Evolutionary conservation across 2,329 filamentous ascomycete genomes (phyloP).

Genomic region (Hypoxylon sp.): DNA sequence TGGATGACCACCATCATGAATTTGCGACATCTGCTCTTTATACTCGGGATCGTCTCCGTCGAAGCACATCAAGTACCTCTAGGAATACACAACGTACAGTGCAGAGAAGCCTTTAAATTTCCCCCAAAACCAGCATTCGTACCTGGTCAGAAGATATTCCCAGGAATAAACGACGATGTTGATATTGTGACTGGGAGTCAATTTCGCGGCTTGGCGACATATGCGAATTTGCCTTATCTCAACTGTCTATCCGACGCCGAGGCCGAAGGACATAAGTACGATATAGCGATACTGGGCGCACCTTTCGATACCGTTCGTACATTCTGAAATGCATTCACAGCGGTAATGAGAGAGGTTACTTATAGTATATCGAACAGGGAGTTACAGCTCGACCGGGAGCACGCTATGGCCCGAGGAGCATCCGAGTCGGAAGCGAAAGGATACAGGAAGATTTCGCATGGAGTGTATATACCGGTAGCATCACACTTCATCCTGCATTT

Average conservation of each 20-base stretch:
- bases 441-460: constrained; percentile 43
- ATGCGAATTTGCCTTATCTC: constrained; percentile 67
- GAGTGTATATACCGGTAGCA: constrained; percentile 58
- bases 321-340: not conserved
- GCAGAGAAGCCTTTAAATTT: constrained; percentile 28
- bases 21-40: constrained; percentile 1
- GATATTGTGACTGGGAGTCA: constrained; percentile 54
- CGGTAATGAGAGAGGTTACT: not conserved
- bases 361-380: constrained; percentile 32
- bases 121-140: constrained; percentile 24
- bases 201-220: constrained; percentile 67
- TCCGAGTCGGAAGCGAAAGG: constrained; percentile 46
- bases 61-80: constrained; percentile 33
- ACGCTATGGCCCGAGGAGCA: constrained; percentile 48
- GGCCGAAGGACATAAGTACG: constrained; percentile 53
- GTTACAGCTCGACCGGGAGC: constrained; percentile 49
- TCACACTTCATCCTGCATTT: not conserved
- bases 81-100: not conserved
- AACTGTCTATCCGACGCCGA: constrained; percentile 65
- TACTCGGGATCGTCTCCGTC: constrained; percentile 14
- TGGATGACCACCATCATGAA: too few relatives aligned
- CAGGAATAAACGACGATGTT: constrained; percentile 44
- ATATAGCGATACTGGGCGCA: constrained; percentile 64
- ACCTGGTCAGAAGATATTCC: constrained; percentile 31
- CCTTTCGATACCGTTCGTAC: constrained; percentile 57